Evolutionary conservation across 202 grass and related monocot genomes (phyloP).

Genomic region (Bolboschoenoplectus hybrid): DNA sequence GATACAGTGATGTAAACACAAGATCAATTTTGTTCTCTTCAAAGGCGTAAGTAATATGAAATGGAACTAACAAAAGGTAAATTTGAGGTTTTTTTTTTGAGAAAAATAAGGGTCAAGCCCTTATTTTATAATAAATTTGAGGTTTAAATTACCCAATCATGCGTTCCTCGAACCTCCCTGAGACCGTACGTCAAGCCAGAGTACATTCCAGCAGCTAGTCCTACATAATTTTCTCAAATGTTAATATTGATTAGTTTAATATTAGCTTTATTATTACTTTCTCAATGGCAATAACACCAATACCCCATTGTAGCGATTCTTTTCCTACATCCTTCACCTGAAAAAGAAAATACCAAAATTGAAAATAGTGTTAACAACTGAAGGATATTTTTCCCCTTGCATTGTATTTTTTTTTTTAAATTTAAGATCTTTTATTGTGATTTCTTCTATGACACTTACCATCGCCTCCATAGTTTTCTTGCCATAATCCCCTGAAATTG

Average conservation of each 20-base stretch:
- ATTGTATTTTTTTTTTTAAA: neutral
- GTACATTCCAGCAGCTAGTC: conserved; percentile 77
- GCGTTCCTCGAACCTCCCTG: conserved; percentile 72
- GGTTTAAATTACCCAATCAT: conserved; percentile 61
- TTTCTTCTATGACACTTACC: conserved; percentile 43
- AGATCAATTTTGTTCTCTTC: neutral
- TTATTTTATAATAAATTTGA: neutral
- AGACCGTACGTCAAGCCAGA: conserved; percentile 87
- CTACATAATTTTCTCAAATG: conserved; percentile 34
- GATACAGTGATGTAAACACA: neutral
- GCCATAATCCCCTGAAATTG: conserved; percentile 53
- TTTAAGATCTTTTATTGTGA: neutral
- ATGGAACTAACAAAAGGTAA: neutral
- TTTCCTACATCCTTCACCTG: conserved; percentile 80
- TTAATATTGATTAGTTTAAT: neutral
- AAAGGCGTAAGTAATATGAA: neutral
- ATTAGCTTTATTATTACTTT: neutral
- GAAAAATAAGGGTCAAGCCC: too few relatives aligned
- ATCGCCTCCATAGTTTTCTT: conserved; percentile 76
- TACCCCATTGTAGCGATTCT: conserved; percentile 95
- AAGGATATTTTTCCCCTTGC: neutral
- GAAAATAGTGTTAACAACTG: neutral
- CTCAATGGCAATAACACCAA: neutral
- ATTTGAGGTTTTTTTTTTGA: neutral
- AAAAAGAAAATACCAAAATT: neutral